These are phyloP conservation scores for Silybum marianum DNA, from an alignment of 129 eudicot genomes.

Conservation along the genomic window DNA sequence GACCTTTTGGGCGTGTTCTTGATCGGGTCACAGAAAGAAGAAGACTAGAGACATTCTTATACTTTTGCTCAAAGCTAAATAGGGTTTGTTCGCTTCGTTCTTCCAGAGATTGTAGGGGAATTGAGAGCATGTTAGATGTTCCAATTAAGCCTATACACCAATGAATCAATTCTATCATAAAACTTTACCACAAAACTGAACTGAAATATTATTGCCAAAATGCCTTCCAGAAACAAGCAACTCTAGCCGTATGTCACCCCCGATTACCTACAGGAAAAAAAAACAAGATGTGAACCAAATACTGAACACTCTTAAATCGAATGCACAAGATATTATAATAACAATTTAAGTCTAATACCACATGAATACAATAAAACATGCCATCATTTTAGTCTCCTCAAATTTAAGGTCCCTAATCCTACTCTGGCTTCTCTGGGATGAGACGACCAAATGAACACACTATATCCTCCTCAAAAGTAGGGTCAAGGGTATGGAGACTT, in stretches of 20 bases:
- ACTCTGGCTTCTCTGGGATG: too few species aligned
- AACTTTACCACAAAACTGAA: neutral
- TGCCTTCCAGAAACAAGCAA: neutral
- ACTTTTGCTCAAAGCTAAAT: constrained; percentile 42
- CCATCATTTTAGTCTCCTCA: neutral
- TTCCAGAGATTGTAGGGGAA: constrained; percentile 16
- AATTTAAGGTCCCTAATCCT: neutral
- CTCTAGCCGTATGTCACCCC: neutral
- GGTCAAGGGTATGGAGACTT: too few species aligned
- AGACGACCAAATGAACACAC: too few species aligned
- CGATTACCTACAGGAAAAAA: neutral
- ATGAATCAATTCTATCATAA: neutral
- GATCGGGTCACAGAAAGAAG: constrained; percentile 57
- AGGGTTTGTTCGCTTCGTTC: constrained; percentile 17
- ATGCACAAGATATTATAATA: neutral
- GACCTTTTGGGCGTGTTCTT: constrained; percentile 55
- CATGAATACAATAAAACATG: neutral
- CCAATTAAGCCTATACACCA: neutral
- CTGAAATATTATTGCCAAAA: neutral
- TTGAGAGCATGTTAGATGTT: constrained; percentile 15
- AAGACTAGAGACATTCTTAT: constrained; percentile 42
- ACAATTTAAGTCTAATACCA: neutral
- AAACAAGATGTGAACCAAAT: neutral
- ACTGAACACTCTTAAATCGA: neutral
- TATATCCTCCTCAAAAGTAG: too few species aligned